Conservation (phyloP, 2,329 filamentous ascomycete species). For the Teratosphaeria gauchensis region DNA sequence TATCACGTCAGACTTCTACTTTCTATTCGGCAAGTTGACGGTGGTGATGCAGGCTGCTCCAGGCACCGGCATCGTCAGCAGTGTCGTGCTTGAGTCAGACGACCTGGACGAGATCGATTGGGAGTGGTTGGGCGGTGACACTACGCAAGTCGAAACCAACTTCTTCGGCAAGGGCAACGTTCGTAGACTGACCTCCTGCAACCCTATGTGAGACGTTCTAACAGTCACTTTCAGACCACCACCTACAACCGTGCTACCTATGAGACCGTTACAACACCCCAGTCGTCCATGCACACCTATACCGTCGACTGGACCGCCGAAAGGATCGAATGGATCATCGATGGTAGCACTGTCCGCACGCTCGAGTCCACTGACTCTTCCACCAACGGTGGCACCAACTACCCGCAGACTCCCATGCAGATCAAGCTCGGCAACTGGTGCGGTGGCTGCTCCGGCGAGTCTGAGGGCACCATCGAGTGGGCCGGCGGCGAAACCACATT, state of each 20-base stretch:
- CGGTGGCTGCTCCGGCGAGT: conserved; percentile 37
- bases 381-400: conserved; percentile 54
- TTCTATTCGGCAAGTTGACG: conserved; percentile 76
- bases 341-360: conserved; percentile 57
- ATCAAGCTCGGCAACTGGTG: conserved; percentile 63
- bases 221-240: conserved; percentile 31
- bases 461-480: conserved; percentile 56
- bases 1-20: conserved; percentile 68
- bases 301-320: conserved; percentile 64
- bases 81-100: conserved; percentile 83
- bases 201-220: no score
- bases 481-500: conserved; percentile 49
- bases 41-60: conserved; percentile 77
- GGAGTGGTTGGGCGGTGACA: conserved; percentile 28
- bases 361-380: conserved; percentile 55
- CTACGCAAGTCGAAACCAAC: conserved; percentile 69
- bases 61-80: conserved; percentile 86
- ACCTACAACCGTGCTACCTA: conserved; percentile 60
- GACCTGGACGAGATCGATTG: conserved; percentile 88
- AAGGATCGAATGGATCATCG: conserved; percentile 58
- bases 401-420: conserved; percentile 69
- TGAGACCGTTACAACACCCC: conserved; percentile 48
- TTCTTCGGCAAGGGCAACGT: conserved; percentile 63
- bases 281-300: conserved; percentile 57
- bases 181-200: no score